These are phyloP conservation scores for Hyaloperonospora brassicae DNA, from an alignment of 352 stramenopile species.

Conservation along the genomic window DNA sequence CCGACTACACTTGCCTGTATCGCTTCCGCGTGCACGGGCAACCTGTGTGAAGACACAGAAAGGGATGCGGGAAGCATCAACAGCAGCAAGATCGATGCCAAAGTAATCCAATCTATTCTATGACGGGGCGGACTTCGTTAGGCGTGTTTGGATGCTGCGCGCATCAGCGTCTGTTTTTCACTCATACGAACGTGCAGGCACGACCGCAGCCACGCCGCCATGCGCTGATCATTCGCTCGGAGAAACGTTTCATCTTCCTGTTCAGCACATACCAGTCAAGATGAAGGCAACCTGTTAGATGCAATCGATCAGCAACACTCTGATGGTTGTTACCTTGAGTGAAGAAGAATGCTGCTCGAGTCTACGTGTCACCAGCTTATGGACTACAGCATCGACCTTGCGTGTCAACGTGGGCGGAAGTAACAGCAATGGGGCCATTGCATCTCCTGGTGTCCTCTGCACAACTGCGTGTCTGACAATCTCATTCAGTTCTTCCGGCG, in stretches of 20 bases:
- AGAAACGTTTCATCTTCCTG: constrained; percentile 54
- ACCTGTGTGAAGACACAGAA: constrained; percentile 17
- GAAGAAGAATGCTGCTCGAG: constrained; percentile 23
- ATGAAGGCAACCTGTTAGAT: constrained; percentile 2
- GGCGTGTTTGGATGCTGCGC: constrained; percentile 16
- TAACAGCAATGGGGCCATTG: constrained; percentile 10
- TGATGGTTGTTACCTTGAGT: constrained; percentile 25
- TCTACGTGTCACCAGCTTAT: constrained; percentile 12
- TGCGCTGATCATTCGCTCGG: constrained; percentile 28
- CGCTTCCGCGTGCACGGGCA: constrained; percentile 80
- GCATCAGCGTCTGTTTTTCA: constrained; percentile 43
- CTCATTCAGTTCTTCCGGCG: constrained; percentile 33
- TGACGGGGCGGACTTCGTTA: constrained; percentile 1
- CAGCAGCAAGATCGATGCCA: constrained; percentile 1
- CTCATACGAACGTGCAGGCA: constrained; percentile 61
- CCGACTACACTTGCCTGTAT: constrained; percentile 87
- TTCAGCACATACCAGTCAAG: constrained; percentile 1
- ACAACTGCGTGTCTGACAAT: constrained; percentile 31
- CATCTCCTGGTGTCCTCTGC: constrained; percentile 2
- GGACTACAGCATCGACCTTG: constrained; percentile 23
- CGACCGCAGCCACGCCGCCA: constrained; percentile 56
- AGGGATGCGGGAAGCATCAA: constrained; percentile 3
- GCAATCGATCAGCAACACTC: neutral
- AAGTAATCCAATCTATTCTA: constrained; percentile 27
- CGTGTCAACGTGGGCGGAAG: constrained; percentile 25